Conservation (phyloP, 164 flowering plant species). For the Echeveria elegans region DNA sequence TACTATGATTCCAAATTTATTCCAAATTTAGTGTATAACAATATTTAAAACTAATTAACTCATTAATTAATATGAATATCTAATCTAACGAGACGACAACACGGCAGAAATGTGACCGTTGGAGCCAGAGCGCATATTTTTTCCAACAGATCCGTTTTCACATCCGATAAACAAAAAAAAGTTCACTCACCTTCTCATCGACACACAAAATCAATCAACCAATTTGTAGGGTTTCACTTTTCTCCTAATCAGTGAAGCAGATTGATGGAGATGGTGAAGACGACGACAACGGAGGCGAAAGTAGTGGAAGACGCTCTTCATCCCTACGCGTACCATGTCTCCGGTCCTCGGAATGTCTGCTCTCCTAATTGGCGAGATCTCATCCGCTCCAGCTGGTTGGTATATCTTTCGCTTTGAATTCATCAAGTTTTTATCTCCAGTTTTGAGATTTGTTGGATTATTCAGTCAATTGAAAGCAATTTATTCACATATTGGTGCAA, state of each 20-base stretch:
- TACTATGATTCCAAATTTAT: too few species aligned
- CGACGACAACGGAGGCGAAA: neutral
- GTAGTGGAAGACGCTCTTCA: slow-evolving; percentile 20
- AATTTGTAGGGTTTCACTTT: neutral
- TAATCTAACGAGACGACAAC: neutral
- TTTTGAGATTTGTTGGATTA: neutral
- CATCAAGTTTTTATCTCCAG: neutral
- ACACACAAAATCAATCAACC: neutral
- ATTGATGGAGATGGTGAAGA: neutral
- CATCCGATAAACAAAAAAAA: too few species aligned
- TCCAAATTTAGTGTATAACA: too few species aligned
- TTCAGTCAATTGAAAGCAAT: slow-evolving; percentile 43
- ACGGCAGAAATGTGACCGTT: neutral
- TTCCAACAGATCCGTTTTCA: neutral
- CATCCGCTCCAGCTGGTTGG: slow-evolving; percentile 71
- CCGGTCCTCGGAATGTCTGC: slow-evolving; percentile 78
- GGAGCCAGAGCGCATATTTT: neutral
- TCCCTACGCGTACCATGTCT: slow-evolving; percentile 78
- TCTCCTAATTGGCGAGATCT: slow-evolving; percentile 82
- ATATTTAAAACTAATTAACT: too few species aligned
- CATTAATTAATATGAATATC: too few species aligned
- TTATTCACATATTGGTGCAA: slow-evolving; percentile 80
- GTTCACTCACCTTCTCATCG: too few species aligned
- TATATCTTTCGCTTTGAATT: neutral
- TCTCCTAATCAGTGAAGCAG: neutral